Evolutionary conservation across 208 protist species (phyloP).

Genomic region (Borovskyia barvae): DNA sequence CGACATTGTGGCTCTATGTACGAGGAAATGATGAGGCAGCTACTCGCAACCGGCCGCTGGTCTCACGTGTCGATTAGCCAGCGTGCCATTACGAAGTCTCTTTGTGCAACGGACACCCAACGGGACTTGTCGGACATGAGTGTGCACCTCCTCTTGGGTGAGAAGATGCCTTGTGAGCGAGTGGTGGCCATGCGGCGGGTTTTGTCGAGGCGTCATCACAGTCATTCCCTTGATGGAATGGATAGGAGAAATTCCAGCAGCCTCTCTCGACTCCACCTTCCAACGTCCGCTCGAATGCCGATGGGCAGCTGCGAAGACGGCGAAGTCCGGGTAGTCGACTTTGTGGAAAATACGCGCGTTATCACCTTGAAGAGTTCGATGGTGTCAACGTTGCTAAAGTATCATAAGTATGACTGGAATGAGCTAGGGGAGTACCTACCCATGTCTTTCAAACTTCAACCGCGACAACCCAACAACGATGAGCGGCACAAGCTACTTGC

Average conservation of each 20-base stretch:
- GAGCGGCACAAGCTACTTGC: constrained; percentile 49
- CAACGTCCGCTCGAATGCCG: constrained; percentile 30
- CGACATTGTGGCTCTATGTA: constrained; percentile 68
- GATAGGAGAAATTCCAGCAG: constrained; percentile 1
- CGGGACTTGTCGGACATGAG: constrained; percentile 34
- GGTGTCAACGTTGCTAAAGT: constrained; percentile 69
- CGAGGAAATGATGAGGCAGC: constrained; percentile 68
- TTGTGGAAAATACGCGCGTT: constrained; percentile 62
- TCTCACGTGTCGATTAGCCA: constrained; percentile 29
- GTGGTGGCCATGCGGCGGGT: constrained; percentile 51
- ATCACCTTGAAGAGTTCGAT: constrained; percentile 82
- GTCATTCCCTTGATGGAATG: neutral
- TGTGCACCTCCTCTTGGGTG: constrained; percentile 62
- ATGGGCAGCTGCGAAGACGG: constrained; percentile 57
- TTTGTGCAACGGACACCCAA: constrained; percentile 31
- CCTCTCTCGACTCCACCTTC: neutral
- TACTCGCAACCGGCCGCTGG: constrained; percentile 55
- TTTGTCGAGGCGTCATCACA: constrained; percentile 35
- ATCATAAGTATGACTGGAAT: constrained; percentile 58
- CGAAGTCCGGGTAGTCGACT: constrained; percentile 54
- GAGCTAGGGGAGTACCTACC: constrained; percentile 59
- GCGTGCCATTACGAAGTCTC: constrained; percentile 26
- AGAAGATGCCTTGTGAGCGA: constrained; percentile 63
- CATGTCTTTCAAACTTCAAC: constrained; percentile 56
- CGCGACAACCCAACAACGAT: constrained; percentile 37